These are phyloP conservation scores for Rhizopogon parksii DNA, from an alignment of 1,284 basidiomycete genomes.

Conservation along the genomic window DNA sequence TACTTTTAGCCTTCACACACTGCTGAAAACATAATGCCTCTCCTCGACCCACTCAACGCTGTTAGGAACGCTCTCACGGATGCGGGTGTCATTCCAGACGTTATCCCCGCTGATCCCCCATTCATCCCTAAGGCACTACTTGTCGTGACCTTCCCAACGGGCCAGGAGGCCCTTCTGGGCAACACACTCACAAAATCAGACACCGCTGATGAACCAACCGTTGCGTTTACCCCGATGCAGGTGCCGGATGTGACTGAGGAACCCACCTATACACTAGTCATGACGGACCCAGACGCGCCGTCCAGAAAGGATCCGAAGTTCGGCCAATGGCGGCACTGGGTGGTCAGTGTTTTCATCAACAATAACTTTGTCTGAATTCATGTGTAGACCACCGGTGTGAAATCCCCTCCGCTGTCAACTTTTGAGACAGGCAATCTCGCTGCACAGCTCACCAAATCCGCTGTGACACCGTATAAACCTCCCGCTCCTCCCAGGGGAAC, in stretches of 20 bases:
- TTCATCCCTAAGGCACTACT: conserved; percentile 50
- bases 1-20: neutral
- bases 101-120: conserved; percentile 36
- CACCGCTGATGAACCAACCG: conserved; percentile 45
- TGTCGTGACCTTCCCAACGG: conserved; percentile 44
- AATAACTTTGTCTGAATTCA: neutral
- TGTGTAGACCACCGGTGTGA: conserved; percentile 49
- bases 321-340: conserved; percentile 59
- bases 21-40: neutral
- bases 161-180: conserved; percentile 43
- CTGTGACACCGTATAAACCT: conserved; percentile 51
- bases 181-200: conserved; percentile 42
- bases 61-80: conserved; percentile 35
- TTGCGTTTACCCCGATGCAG: conserved; percentile 42
- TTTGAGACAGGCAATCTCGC: conserved; percentile 29
- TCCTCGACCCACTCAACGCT: conserved; percentile 34
- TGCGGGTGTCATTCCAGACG: conserved; percentile 49
- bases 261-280: conserved; percentile 51
- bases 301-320: conserved; percentile 47
- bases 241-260: conserved; percentile 33
- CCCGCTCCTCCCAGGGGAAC: conserved; percentile 52
- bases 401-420: conserved; percentile 33
- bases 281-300: conserved; percentile 68
- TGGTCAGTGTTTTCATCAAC: conserved; percentile 37
- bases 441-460: conserved; percentile 39